A percentile compares a stretch with the other conserved stretches of the same genome.
These are phyloP conservation scores for Auricularia cornea DNA, from an alignment of 768 basidiomycete species.

Conservation along the genomic window DNA sequence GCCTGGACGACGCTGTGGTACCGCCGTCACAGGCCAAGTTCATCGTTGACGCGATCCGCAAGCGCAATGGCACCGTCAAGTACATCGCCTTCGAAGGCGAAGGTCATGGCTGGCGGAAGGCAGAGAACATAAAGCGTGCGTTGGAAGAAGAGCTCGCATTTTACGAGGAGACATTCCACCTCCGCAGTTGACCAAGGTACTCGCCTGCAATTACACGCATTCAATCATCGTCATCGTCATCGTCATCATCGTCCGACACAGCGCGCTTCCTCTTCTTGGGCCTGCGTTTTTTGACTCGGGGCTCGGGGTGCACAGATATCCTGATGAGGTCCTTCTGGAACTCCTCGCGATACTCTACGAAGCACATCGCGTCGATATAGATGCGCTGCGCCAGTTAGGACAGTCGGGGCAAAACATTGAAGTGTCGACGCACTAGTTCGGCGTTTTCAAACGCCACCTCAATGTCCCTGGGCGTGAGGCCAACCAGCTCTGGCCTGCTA, in stretches of 20 bases:
- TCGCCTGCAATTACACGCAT: neutral
- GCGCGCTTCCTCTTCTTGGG: neutral
- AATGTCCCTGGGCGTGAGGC: neutral
- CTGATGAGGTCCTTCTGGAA: neutral
- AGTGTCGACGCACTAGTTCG: neutral
- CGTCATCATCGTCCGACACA: neutral
- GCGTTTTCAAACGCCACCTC: neutral
- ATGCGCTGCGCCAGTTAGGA: neutral
- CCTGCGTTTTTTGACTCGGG: neutral
- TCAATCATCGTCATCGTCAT: neutral
- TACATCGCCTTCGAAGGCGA: constrained; percentile 57
- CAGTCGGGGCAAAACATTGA: neutral
- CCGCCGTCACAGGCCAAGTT: constrained; percentile 55
- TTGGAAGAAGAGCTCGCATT: constrained; percentile 45
- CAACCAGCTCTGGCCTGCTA: neutral
- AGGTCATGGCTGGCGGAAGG: constrained; percentile 56
- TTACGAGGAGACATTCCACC: constrained; percentile 28
- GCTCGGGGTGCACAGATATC: neutral
- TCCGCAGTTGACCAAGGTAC: neutral
- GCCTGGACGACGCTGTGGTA: constrained; percentile 52
- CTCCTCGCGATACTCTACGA: neutral
- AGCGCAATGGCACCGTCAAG: constrained; percentile 44
- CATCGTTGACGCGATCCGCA: constrained; percentile 46
- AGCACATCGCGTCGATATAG: neutral
- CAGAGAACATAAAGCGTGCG: constrained; percentile 44